Evolutionary conservation across 768 basidiomycete species (phyloP), one percentile per base, ranked within the genome.

Genomic region (Melanogaster broomeanus): DNA sequence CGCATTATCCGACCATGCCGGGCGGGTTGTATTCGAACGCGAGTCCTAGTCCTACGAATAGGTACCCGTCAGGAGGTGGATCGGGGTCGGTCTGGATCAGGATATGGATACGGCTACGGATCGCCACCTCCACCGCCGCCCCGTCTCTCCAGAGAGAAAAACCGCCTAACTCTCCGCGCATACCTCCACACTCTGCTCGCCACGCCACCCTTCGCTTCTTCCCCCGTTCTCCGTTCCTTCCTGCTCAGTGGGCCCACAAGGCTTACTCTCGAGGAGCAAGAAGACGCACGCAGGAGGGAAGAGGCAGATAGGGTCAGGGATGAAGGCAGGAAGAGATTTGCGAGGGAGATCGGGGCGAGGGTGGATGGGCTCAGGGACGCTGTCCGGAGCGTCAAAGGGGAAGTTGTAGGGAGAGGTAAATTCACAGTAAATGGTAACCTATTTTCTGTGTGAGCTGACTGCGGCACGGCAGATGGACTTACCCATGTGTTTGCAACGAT

Each of bases 271-370:
- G 79, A 80, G n/a, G 97, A 99, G 71, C 57, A 82, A 19, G 84
- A 88, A 45, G 97, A 99, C 66, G 84, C 85, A 2, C 74, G 73
- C 33, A 70, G 84, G 42, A 77, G 97, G 27, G 93, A 98, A 64
- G 93, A 98, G 56, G 93, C 90, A 0, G 97, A 99, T 67, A 78
- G 75, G 16, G 75, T 89, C 22, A 74, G 97, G 43, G 96, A 98
- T 49, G 93, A 94, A 49, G 95, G 95, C 3, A 73, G 88, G 55
- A 88, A 84, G 65, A 77, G 79, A 51, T 99, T 99, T 73, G 85
- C 89, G 2, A 77, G 76, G 52, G 96, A 98, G 73, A 91, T 98
- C 51, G 85, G 90, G 5, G 78, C 74, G 22, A 74, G 97, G 38
- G 94, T 98, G 19, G 93, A 96, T 49, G 86, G 83, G 18, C 77